phyloP scores from a whole-genome alignment of 2,329 filamentous ascomycete genomes.

The Trichoderma endophyticum region DNA sequence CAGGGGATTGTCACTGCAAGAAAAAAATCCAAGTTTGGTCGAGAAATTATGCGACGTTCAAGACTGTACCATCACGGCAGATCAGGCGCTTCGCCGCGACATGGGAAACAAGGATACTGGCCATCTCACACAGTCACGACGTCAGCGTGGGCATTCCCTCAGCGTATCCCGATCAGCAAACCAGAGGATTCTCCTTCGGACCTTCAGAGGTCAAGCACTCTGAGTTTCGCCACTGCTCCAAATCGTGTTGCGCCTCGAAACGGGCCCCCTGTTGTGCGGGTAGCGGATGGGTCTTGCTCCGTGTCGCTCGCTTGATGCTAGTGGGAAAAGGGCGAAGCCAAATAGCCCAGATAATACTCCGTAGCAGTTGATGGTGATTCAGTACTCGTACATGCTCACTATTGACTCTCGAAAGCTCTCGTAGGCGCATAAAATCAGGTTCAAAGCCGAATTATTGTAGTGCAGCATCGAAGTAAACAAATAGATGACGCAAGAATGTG shows the following conservation, averaged over 20 bases:
- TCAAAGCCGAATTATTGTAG: not conserved
- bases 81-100: not conserved
- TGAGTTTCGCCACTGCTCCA: conserved; percentile 10
- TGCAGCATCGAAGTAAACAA: not conserved
- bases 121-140: not conserved
- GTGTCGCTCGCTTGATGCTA: not conserved
- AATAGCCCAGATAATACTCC: not conserved
- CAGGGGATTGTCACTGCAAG: not conserved
- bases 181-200: not conserved
- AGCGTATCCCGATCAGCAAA: not conserved
- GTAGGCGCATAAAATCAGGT: not conserved
- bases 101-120: not conserved
- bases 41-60: not conserved
- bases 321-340: not conserved
- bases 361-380: not conserved
- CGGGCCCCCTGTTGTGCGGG: not conserved
- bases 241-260: not conserved
- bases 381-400: not conserved
- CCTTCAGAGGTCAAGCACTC: not conserved
- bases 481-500: not conserved
- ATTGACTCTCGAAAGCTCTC: not conserved
- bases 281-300: not conserved
- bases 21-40: not conserved
- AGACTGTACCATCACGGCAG: not conserved
- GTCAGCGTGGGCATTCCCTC: not conserved